Percentiles rank a stretch among this genome's conserved stretches.
These are phyloP conservation scores for Mucor sp. DNA, from an alignment of 371 early-diverging fungal genomes.

Conservation along the genomic window DNA sequence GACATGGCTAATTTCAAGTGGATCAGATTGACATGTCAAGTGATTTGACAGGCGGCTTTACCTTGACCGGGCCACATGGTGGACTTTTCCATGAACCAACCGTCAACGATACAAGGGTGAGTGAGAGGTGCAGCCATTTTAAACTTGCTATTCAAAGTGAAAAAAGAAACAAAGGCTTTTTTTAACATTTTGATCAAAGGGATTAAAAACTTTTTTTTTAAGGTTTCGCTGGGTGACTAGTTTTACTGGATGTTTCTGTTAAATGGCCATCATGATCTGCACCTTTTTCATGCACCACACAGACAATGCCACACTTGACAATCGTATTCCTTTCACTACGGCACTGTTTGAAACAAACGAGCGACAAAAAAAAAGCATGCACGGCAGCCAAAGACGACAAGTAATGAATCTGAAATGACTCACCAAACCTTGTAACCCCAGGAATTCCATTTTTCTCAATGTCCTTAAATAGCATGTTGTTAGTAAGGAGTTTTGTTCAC, in stretches of 20 bases:
- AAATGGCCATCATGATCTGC: background rate
- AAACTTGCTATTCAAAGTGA: constrained; percentile 4
- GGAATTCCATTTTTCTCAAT: background rate
- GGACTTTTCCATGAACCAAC: constrained; percentile 95
- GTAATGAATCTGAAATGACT: background rate
- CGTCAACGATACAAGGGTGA: constrained; percentile 90
- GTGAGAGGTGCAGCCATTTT: constrained; percentile 59
- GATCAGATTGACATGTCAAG: background rate
- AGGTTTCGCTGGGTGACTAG: constrained; percentile 1
- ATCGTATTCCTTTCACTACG: too few relatives aligned
- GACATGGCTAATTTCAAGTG: constrained; percentile 72
- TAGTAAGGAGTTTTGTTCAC: background rate
- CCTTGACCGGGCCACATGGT: constrained; percentile 97
- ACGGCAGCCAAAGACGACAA: too few relatives aligned
- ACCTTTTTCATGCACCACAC: too few relatives aligned
- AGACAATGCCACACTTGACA: too few relatives aligned
- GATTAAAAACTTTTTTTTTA: background rate
- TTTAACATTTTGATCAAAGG: background rate
- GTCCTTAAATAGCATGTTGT: background rate
- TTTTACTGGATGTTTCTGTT: background rate
- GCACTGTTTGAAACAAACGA: too few relatives aligned
- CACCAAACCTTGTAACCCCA: background rate
- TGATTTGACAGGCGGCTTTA: constrained; percentile 23
- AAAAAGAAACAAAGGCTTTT: constrained; percentile 13
- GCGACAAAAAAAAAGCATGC: too few relatives aligned